Base-by-base conservation (phyloP, 495 filamentous ascomycete species). In the Penicillium ochrochloron region DNA sequence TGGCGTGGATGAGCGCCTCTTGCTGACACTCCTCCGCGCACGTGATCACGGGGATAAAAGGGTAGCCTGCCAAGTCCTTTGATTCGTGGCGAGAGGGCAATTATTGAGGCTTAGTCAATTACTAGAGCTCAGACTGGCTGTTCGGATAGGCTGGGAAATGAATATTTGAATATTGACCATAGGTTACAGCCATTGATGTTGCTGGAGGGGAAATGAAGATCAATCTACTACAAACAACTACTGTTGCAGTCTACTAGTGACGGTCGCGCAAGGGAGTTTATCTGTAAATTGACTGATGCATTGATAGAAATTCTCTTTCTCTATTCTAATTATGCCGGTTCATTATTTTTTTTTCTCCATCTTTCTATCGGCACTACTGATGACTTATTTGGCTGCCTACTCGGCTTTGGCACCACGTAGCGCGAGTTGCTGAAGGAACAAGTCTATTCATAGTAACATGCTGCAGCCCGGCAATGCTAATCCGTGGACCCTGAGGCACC, bases 11-110 rank as follows among this genome's bases (percentile, higher is more conserved):
- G 53, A 37, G 25, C 33, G 53, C 33, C 53, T 56, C 53, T 56
- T n/a, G 53, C 53, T 56, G 53, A 56, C 53, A 56, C 31, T 56
- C 53, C 31, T 56, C 53, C 53, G 17, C 25, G 53, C 53, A 56
- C 53, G 59, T 64, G 69, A 56, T 70, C 66, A 61, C 71, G 68
- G 66, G 68, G 66, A 19, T 41, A 55, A 62, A 37, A 35, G n/a
- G 48, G 48, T 27, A 46, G 51, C 31, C 50, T 31, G 44, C 34
- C 48, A 52, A 21, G 48, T 61, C 33, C n/a, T 52, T 27, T 17
- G 12, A 17, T 52, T 31, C 21, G n/a, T 52, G 15, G 48, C 25
- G 17, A 29, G 25, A 52, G 48, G 7, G 15, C n/a, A 52, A 52
- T 29, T 17, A 17, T 52, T 29, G 25, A 29, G 48, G 48, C 48